Conservation (phyloP, 768 basidiomycete genomes). For the Filobasidium floriforme region DNA sequence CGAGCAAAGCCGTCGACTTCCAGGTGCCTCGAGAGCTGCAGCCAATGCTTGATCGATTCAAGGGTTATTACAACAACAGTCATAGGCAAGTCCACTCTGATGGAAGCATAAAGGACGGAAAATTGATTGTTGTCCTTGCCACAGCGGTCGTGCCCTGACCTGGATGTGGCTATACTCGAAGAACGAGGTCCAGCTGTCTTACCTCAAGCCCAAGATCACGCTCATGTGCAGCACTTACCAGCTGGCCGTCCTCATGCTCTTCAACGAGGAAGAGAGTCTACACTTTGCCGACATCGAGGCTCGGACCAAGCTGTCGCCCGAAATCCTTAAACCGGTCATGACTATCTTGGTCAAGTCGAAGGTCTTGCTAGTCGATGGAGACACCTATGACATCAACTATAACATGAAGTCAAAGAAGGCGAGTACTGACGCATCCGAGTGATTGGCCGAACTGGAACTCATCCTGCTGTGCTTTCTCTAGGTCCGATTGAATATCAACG, state of each 20-base stretch:
- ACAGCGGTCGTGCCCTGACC: constrained; percentile 74
- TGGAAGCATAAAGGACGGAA: background rate
- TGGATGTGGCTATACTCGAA: constrained; percentile 99
- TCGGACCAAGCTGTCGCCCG: constrained; percentile 60
- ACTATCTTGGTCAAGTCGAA: constrained; percentile 74
- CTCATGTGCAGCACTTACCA: constrained; percentile 92
- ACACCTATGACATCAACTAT: constrained; percentile 88
- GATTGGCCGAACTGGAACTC: background rate
- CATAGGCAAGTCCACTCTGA: constrained; percentile 53
- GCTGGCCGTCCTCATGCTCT: constrained; percentile 87
- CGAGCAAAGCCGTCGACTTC: constrained; percentile 67
- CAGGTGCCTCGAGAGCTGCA: constrained; percentile 79
- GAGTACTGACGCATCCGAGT: background rate
- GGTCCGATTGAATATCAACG: constrained; percentile 82
- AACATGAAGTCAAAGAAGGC: constrained; percentile 81
- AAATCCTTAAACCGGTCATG: constrained; percentile 54
- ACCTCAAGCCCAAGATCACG: constrained; percentile 89
- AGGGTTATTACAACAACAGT: constrained; percentile 84
- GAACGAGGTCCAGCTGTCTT: constrained; percentile 89
- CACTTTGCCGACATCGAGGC: constrained; percentile 64
- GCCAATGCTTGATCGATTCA: constrained; percentile 82
- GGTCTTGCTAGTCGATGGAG: constrained; percentile 82
- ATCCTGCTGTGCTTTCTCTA: background rate
- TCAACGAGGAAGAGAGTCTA: constrained; percentile 82
- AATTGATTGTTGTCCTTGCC: background rate